Conservation (phyloP, 2,329 filamentous ascomycete species). For the Nothophaeocryptopus gaeumannii region DNA sequence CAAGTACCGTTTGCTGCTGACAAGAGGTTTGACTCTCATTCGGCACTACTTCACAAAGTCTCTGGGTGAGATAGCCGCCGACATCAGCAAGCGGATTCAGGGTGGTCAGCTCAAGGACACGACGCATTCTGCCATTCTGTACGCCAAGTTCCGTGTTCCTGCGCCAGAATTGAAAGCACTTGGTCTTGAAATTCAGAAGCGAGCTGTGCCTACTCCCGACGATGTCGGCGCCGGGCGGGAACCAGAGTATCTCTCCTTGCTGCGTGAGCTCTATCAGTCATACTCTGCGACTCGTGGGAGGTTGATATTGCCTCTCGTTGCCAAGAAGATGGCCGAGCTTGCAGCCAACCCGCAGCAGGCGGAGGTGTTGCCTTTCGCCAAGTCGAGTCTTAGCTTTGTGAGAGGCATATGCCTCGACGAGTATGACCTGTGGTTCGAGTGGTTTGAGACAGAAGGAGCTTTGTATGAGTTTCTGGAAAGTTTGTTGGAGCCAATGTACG, state of each 20-base stretch:
- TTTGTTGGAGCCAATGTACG: conserved; percentile 65
- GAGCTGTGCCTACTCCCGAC: conserved; percentile 53
- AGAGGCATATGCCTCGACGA: conserved; percentile 65
- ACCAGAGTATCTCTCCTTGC: conserved; percentile 63
- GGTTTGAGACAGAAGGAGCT: conserved; percentile 62
- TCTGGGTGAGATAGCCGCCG: conserved; percentile 61
- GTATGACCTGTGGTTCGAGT: conserved; percentile 64
- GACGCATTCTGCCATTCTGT: conserved; percentile 67
- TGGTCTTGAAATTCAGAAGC: conserved; percentile 65
- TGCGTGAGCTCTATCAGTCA: conserved; percentile 64
- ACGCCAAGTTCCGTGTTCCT: conserved; percentile 67
- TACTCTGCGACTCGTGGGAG: conserved; percentile 59
- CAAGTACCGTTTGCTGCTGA: conserved; percentile 78
- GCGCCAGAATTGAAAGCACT: conserved; percentile 65
- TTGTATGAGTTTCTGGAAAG: conserved; percentile 66
- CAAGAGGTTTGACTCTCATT: conserved; percentile 63
- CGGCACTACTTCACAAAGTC: conserved; percentile 64
- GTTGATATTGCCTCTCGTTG: conserved; percentile 60
- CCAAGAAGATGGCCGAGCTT: conserved; percentile 58
- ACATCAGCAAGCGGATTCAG: conserved; percentile 61
- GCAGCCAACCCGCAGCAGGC: conserved; percentile 59
- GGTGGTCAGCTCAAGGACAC: conserved; percentile 69
- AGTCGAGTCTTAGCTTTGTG: conserved; percentile 63
- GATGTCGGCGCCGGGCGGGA: conserved; percentile 53
- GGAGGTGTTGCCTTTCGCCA: conserved; percentile 63